Conservation (phyloP, 441 rosid genomes). For the Heliophila coronopifolia region DNA sequence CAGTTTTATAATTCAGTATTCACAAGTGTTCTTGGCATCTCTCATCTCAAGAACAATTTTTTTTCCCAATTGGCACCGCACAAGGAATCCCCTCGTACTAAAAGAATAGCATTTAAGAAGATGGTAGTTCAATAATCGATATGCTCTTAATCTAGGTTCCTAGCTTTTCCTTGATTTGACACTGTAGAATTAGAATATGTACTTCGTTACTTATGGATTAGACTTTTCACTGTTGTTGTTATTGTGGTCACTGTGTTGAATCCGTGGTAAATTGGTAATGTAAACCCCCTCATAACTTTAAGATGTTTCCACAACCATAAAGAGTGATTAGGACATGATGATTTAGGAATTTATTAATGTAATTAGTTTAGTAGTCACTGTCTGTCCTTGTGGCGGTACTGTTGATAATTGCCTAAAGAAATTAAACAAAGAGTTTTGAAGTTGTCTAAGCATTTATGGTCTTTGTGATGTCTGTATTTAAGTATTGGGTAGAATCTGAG, state of each 20-base stretch:
- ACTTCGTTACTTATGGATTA: slow-evolving; percentile 31
- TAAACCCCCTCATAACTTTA: too few species aligned
- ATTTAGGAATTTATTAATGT: background rate
- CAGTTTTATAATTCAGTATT: too few species aligned
- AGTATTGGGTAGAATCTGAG: slow-evolving; percentile 2
- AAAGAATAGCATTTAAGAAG: background rate
- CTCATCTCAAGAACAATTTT: slow-evolving; percentile 16
- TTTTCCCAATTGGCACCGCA: background rate
- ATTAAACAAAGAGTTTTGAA: slow-evolving; percentile 15
- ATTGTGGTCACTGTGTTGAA: slow-evolving; percentile 10
- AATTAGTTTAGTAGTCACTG: slow-evolving; percentile 10
- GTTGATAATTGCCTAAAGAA: slow-evolving; percentile 23
- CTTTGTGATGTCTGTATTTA: background rate
- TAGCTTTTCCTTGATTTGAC: slow-evolving; percentile 22
- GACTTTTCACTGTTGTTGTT: slow-evolving; percentile 14
- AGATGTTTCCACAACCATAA: too few species aligned
- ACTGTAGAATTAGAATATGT: slow-evolving; percentile 15
- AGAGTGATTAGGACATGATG: slow-evolving; percentile 12
- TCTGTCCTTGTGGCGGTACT: slow-evolving; percentile 25
- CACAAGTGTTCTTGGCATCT: too few species aligned
- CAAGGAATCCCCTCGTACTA: slow-evolving; percentile 22
- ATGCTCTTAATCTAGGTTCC: slow-evolving; percentile 18
- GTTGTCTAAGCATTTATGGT: slow-evolving; percentile 1
- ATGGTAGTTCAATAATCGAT: slow-evolving; percentile 3
- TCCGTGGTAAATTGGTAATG: too few species aligned